These are phyloP conservation scores for Neocucurbitaria cava DNA, from an alignment of 2,329 filamentous ascomycete genomes.

Conservation along the genomic window DNA sequence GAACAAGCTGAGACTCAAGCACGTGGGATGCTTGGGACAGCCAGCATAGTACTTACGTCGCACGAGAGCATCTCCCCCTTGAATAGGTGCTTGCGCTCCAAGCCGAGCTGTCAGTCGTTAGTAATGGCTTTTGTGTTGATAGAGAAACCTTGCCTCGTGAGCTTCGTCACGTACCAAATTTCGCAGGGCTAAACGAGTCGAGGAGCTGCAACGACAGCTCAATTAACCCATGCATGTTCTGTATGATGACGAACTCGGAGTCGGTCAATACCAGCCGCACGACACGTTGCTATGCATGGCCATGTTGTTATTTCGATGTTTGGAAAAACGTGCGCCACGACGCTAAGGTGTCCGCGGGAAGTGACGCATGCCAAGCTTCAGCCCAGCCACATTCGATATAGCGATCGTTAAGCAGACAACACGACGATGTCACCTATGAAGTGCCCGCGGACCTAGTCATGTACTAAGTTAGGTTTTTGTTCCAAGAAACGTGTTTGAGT, in stretches of 20 bases:
- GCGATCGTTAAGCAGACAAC: too few species aligned
- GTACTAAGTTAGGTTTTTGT: too few species aligned
- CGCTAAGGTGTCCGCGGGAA: too few species aligned
- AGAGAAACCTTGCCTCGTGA: neutral
- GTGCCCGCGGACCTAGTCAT: too few species aligned
- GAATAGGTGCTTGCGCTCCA: slow-evolving; percentile 23
- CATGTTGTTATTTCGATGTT: neutral
- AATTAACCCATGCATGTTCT: slow-evolving; percentile 32
- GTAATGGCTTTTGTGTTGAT: neutral
- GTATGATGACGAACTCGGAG: slow-evolving; percentile 9
- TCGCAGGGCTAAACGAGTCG: slow-evolving; percentile 22
- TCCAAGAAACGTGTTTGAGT: too few species aligned
- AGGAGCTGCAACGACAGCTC: slow-evolving; percentile 35
- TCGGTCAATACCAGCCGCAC: neutral
- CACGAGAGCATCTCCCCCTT: slow-evolving; percentile 18
- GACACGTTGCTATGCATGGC: neutral
- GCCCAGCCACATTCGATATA: neutral
- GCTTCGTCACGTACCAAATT: slow-evolving; percentile 21
- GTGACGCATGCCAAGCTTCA: neutral
- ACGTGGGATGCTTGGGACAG: neutral
- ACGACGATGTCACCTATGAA: too few species aligned
- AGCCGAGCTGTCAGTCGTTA: slow-evolving; percentile 10
- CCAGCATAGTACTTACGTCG: slow-evolving; percentile 28
- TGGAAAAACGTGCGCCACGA: neutral
- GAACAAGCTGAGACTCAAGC: neutral